These are phyloP conservation scores for Xerocomus brunneocitrinus DNA, from an alignment of 768 basidiomycete genomes.

Conservation along the genomic window DNA sequence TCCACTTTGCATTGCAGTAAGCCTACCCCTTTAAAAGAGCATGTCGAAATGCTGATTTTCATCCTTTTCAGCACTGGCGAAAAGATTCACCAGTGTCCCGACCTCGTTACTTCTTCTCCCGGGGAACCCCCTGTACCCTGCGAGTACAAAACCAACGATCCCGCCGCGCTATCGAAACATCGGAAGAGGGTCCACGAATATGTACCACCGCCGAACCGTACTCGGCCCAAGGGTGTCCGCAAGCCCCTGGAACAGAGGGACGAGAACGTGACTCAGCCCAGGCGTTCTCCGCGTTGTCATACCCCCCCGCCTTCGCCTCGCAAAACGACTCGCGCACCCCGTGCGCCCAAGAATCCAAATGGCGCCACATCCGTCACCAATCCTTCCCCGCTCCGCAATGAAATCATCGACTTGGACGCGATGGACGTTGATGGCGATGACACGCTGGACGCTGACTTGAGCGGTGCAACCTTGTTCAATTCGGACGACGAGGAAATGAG, in stretches of 20 bases:
- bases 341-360: not conserved
- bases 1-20: constrained; percentile 22
- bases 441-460: not conserved
- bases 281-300: not conserved
- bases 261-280: not conserved
- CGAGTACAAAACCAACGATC: constrained; percentile 22
- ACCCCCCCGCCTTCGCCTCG: not conserved
- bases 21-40: not conserved
- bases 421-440: not conserved
- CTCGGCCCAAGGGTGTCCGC: not conserved
- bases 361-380: not conserved
- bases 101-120: not conserved
- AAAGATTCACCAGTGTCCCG: constrained; percentile 14
- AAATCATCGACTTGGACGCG: not conserved
- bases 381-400: not conserved
- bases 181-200: constrained; percentile 21
- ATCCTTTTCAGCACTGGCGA: constrained; percentile 19
- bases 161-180: constrained; percentile 25
- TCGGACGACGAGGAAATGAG: constrained; percentile 5
- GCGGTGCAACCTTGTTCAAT: not conserved
- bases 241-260: not conserved
- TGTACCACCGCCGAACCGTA: constrained; percentile 10
- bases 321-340: not conserved
- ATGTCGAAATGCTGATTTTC: not conserved
- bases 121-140: constrained; percentile 2